Conservation (phyloP, 176 grass and related monocot species). For the Cenchrus fungigraminus region DNA sequence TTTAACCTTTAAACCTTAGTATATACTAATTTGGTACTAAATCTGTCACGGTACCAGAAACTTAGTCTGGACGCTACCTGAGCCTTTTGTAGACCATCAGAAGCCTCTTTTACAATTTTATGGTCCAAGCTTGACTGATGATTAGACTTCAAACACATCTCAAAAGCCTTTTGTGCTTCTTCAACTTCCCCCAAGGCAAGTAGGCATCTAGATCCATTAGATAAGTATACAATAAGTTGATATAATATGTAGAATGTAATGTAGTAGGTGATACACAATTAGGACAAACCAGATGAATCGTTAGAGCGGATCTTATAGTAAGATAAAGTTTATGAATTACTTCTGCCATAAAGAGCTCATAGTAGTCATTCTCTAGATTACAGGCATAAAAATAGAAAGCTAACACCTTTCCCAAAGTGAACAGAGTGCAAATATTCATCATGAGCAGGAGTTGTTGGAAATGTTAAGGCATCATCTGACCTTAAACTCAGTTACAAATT, state of each 20-base stretch:
- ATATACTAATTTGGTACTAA: not conserved
- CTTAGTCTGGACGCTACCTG: conserved; percentile 47
- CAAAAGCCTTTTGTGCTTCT: conserved; percentile 75
- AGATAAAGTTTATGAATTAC: not conserved
- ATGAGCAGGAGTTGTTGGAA: not conserved
- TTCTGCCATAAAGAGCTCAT: not conserved
- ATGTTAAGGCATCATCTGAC: not conserved
- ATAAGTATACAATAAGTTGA: conserved; percentile 35
- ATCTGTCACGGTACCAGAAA: conserved; percentile 6
- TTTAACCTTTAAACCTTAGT: not conserved
- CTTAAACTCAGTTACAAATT: not conserved
- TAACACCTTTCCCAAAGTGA: not conserved
- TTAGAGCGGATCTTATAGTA: not conserved
- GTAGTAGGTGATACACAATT: not conserved
- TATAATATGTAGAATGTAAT: conserved; percentile 10
- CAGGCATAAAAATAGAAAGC: not conserved
- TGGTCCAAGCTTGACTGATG: conserved; percentile 42
- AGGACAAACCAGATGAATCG: conserved; percentile 25
- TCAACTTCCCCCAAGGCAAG: conserved; percentile 75
- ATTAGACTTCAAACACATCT: conserved; percentile 76
- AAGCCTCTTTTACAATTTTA: conserved; percentile 71
- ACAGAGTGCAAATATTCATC: not conserved
- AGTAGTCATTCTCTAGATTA: conserved; percentile 2
- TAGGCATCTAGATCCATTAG: conserved; percentile 69
- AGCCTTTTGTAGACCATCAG: conserved; percentile 71